Evolutionary conservation across 108 stramenopile species (phyloP).

Genomic region (Chaetoceros tenuissimus): DNA sequence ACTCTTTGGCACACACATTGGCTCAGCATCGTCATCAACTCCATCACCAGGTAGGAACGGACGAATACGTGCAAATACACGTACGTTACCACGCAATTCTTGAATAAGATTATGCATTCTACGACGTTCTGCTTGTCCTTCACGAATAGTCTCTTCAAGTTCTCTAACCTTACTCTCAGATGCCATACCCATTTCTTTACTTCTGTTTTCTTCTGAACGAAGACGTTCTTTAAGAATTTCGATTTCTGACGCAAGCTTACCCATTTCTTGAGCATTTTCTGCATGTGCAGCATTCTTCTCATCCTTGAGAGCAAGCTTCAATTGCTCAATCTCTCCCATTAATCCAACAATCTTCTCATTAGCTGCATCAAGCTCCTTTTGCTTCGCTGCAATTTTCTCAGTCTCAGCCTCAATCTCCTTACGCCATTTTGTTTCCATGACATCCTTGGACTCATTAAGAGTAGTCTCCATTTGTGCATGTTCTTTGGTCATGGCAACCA

Average conservation of each 20-base stretch:
- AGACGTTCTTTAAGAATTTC: neutral
- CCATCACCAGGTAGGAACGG: conserved; percentile 73
- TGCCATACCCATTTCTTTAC: neutral
- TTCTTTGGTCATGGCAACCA: conserved; percentile 20
- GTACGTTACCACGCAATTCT: conserved; percentile 81
- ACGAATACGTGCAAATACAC: conserved; percentile 79
- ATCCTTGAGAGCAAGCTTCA: conserved; percentile 5
- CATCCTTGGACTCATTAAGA: conserved; percentile 14
- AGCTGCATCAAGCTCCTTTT: neutral
- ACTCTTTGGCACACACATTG: conserved; percentile 37
- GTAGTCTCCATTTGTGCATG: conserved; percentile 12
- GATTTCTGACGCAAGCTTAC: neutral
- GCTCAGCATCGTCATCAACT: conserved; percentile 8
- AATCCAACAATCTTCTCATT: neutral
- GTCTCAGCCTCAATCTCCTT: neutral
- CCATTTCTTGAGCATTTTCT: conserved; percentile 1
- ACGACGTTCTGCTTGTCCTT: conserved; percentile 36
- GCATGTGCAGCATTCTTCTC: conserved; percentile 1
- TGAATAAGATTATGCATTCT: conserved; percentile 82
- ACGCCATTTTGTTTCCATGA: conserved; percentile 2
- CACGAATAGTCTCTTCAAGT: conserved; percentile 26
- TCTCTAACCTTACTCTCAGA: conserved; percentile 8
- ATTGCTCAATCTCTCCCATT: neutral
- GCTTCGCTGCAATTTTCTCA: neutral
- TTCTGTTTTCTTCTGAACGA: neutral